Percentiles rank a stretch among this genome's conserved stretches.
Conservation (phyloP, 495 filamentous ascomycete genomes). For the Oidiodendron maius region DNA sequence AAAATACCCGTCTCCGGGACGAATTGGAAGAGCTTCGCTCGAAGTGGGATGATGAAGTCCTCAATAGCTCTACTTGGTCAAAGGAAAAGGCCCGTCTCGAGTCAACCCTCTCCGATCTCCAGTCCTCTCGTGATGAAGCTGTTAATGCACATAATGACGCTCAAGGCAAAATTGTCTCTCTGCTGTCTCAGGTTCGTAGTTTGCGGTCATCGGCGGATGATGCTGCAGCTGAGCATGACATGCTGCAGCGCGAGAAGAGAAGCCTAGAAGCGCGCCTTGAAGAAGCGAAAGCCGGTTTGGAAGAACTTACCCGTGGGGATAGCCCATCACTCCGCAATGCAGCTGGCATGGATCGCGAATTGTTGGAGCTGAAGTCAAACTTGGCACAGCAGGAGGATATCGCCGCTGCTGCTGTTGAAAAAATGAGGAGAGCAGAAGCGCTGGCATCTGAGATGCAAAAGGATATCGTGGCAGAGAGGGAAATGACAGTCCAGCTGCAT, state of each 20-base stretch:
- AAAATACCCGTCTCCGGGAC: slow-evolving; percentile 75
- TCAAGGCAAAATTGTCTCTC: slow-evolving; percentile 80
- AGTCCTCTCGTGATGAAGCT: slow-evolving; percentile 86
- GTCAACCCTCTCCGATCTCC: slow-evolving; percentile 82
- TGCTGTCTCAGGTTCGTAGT: slow-evolving; percentile 85
- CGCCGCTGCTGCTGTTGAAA: slow-evolving; percentile 85
- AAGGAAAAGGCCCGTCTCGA: slow-evolving; percentile 96
- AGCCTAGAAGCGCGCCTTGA: slow-evolving; percentile 79
- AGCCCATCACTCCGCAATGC: slow-evolving; percentile 89
- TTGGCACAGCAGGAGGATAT: slow-evolving; percentile 94
- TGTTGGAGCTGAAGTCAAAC: slow-evolving; percentile 83
- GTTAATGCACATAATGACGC: slow-evolving; percentile 91
- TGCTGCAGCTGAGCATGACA: slow-evolving; percentile 76
- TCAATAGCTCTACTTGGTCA: slow-evolving; percentile 96
- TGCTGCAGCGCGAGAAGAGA: slow-evolving; percentile 82
- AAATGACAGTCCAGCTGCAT: slow-evolving; percentile 74
- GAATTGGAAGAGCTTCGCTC: slow-evolving; percentile 91
- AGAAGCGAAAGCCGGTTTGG: slow-evolving; percentile 86
- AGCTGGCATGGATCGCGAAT: slow-evolving; percentile 80
- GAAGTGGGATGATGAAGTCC: slow-evolving; percentile 98
- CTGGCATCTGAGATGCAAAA: slow-evolving; percentile 86
- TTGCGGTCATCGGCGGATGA: slow-evolving; percentile 84
- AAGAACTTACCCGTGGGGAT: slow-evolving; percentile 81
- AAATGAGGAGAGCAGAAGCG: slow-evolving; percentile 96
- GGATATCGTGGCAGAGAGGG: slow-evolving; percentile 86